Evolutionary conservation across 805 yeast species (phyloP).

Genomic region (Monosporozyma yasuniensis): DNA sequence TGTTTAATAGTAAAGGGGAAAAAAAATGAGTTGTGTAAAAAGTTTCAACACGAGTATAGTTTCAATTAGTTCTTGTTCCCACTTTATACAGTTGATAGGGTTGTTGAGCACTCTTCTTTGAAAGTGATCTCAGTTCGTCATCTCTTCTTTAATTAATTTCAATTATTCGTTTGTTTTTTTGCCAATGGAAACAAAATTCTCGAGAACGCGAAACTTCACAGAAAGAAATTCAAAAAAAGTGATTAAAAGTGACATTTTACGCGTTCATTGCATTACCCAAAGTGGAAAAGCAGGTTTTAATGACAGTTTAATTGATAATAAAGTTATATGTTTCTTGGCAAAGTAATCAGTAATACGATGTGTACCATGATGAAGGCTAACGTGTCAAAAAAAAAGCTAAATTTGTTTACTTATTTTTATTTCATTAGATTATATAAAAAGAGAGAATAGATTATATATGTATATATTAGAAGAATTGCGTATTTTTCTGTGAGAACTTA

Average conservation of each 20-base stretch:
- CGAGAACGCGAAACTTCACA: neutral
- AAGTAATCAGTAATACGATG: too few relatives aligned
- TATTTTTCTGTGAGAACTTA: neutral
- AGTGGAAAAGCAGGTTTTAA: neutral
- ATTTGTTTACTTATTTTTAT: neutral
- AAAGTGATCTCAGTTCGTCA: neutral
- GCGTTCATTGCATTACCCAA: neutral
- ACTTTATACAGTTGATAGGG: neutral
- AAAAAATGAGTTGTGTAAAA: neutral
- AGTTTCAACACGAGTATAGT: neutral
- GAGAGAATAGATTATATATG: neutral
- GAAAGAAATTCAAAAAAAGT: neutral
- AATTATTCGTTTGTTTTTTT: neutral
- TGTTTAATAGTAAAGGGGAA: neutral
- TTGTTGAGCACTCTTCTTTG: neutral
- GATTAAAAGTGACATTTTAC: neutral
- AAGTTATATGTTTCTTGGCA: neutral
- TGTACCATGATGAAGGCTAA: too few relatives aligned
- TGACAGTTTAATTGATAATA: neutral
- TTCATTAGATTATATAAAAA: neutral
- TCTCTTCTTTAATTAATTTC: neutral
- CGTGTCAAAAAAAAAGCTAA: too few relatives aligned
- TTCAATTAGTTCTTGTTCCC: neutral
- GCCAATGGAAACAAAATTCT: neutral
- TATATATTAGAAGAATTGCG: neutral